phyloP scores from a whole-genome alignment of 192 early-diverging fungal species.

The Backusella tuberculispora region DNA sequence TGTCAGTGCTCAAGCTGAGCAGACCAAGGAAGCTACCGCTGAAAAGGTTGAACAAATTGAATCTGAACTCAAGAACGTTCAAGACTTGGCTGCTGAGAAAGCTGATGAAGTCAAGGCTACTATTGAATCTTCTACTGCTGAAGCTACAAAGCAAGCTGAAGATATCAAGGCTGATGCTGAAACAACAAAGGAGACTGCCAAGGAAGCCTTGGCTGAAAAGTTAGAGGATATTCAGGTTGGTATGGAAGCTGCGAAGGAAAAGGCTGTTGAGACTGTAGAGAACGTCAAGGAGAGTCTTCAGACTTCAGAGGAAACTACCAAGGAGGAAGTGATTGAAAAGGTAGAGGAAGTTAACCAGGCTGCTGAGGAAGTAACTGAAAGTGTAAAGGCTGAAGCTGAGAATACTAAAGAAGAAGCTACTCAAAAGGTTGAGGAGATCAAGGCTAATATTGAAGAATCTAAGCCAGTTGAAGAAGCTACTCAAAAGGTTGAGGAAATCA shows the following conservation, averaged over 20 bases:
- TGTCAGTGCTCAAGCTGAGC: neutral
- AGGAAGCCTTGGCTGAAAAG: neutral
- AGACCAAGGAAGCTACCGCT: neutral
- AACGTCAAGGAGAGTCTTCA: neutral
- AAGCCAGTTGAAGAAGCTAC: neutral
- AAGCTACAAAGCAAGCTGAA: neutral
- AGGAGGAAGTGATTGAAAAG: neutral
- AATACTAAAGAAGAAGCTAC: neutral
- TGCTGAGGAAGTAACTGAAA: neutral
- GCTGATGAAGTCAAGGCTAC: neutral
- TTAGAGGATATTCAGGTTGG: too few species aligned
- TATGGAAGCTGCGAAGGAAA: neutral
- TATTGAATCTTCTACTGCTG: neutral
- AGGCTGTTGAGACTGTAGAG: neutral
- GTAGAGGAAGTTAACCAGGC: neutral
- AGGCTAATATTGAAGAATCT: neutral
- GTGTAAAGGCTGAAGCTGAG: neutral
- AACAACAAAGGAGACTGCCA: neutral
- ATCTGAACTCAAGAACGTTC: neutral
- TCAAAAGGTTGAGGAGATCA: neutral
- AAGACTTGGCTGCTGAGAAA: neutral
- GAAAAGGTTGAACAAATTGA: neutral
- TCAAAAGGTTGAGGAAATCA: neutral
- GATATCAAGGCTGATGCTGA: slow-evolving; percentile 1
- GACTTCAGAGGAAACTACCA: neutral